Evolutionary conservation across 169 alveolate genomes (phyloP), one percentile per base, ranked within the genome.

Genomic region (Babesia caballi): DNA sequence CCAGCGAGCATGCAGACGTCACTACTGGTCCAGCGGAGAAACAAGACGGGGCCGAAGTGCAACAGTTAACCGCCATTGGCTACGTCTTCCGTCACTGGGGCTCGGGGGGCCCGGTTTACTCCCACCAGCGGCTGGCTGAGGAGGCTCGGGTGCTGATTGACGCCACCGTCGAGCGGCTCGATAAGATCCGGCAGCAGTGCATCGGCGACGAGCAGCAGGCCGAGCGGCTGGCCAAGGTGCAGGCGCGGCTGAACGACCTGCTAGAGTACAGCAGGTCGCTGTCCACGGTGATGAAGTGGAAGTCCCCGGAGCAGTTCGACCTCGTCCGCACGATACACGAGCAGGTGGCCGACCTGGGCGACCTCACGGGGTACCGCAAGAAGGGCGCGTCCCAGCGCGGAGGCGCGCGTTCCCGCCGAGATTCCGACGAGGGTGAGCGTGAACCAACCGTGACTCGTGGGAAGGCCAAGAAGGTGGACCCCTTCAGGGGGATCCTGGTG

Each of bases 401-500:
- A 1, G n/a, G 21, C 11, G n/a, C n/a, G n/a, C n/a, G n/a, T n/a
- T 12, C 23, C 2, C 7, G 46, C 3, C 5, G 17, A 6, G 57
- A 41, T 7, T 0, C 4, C 15, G 53, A 47, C 7, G 56, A 58
- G 30, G 78, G 51, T 46, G 85, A 60, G 66, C 56, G 60, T 47
- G 85, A 67, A 65, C n/a, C 50, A 30, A 72, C 73, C 32, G 69
- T 80, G 61, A 85, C 85, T 23, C 82, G 63, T 42, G 41, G 42
- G 38, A 69, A 59, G 41, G 46, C 28, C 25, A 87, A 83, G 70
- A 75, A 83, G 28, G 74, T 52, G 32, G 78, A 87, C 71, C 71
- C 73, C 40, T 82, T 47, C 65, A 87, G 75, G 56, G 91, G 91
- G 15, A 78, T 87, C 36, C 56, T 87, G 28, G 52, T 75, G 47